These are phyloP conservation scores for Posidonia oceanica DNA, from an alignment of 116 monocot species.

Conservation along the genomic window DNA sequence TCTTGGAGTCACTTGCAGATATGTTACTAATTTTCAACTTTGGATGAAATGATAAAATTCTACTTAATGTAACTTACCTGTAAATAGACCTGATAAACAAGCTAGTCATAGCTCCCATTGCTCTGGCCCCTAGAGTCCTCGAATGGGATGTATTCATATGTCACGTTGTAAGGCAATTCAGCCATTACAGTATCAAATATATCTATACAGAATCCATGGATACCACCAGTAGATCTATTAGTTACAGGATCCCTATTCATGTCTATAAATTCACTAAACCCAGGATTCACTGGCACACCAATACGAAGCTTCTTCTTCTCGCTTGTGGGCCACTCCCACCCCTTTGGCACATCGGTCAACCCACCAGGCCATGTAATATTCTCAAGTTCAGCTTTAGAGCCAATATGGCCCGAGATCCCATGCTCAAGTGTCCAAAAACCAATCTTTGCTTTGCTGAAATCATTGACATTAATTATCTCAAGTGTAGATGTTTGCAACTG, in stretches of 20 bases:
- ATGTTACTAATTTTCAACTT: background rate
- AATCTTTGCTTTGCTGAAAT: slow-evolving; percentile 1
- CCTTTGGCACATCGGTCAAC: slow-evolving; percentile 21
- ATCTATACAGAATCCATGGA: slow-evolving; percentile 40
- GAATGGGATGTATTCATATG: slow-evolving; percentile 31
- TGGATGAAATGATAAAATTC: background rate
- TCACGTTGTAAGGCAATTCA: slow-evolving; percentile 20
- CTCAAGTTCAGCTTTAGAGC: slow-evolving; percentile 3
- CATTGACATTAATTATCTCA: slow-evolving; percentile 32
- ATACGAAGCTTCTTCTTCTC: slow-evolving; percentile 29
- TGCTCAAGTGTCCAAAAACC: slow-evolving; percentile 7
- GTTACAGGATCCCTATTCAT: slow-evolving; percentile 13
- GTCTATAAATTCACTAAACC: slow-evolving; percentile 36
- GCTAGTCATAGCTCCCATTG: slow-evolving; percentile 7
- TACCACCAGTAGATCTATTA: slow-evolving; percentile 2
- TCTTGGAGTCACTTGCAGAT: background rate
- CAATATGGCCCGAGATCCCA: background rate
- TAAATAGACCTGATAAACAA: slow-evolving; percentile 33
- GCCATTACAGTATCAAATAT: slow-evolving; percentile 42
- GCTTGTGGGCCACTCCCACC: slow-evolving; percentile 33
- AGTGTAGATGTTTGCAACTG: slow-evolving; percentile 18
- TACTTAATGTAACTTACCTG: slow-evolving; percentile 18
- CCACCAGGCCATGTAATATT: slow-evolving; percentile 34
- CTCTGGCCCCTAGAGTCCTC: background rate
- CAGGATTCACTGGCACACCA: slow-evolving; percentile 34